These are phyloP conservation scores for Arachis hypogaea DNA, from an alignment of 306 rosid species.

Conservation along the genomic window DNA sequence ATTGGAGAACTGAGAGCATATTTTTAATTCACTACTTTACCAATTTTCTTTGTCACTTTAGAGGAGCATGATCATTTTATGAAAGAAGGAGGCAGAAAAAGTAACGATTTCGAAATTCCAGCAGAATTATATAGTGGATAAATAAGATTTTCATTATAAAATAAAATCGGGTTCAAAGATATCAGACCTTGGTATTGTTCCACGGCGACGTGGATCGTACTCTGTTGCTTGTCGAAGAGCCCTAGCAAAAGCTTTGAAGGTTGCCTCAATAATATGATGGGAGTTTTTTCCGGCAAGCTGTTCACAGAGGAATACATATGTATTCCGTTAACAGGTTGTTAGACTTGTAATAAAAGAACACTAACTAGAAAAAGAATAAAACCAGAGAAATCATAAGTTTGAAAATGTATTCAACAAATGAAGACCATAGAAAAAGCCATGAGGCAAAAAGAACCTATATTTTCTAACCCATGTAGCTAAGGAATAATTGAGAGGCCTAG, in stretches of 20 bases:
- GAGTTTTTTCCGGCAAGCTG: slow-evolving; percentile 92
- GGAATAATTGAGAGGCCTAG: not conserved
- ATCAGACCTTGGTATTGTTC: slow-evolving; percentile 82
- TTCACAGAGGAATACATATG: slow-evolving; percentile 36
- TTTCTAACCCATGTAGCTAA: slow-evolving; percentile 10
- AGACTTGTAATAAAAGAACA: slow-evolving; percentile 23
- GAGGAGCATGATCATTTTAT: not conserved
- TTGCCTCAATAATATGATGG: slow-evolving; percentile 96
- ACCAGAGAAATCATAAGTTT: slow-evolving; percentile 7
- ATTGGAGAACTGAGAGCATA: slow-evolving; percentile 1
- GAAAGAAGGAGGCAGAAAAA: not conserved
- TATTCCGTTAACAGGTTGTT: slow-evolving; percentile 22
- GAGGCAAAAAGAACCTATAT: slow-evolving; percentile 8
- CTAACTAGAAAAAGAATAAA: slow-evolving; percentile 12
- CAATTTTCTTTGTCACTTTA: too few species aligned
- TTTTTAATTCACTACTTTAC: too few species aligned
- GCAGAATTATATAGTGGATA: not conserved
- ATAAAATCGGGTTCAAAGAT: slow-evolving; percentile 15
- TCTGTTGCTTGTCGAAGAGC: slow-evolving; percentile 94
- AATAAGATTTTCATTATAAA: not conserved
- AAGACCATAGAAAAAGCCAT: slow-evolving; percentile 20
- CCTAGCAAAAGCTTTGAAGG: slow-evolving; percentile 97
- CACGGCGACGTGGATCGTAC: slow-evolving; percentile 78
- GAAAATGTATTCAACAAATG: slow-evolving; percentile 29
- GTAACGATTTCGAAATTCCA: not conserved